phyloP scores from a whole-genome alignment of 176 grass and related monocot species.

The Bothriochloa decipiens region DNA sequence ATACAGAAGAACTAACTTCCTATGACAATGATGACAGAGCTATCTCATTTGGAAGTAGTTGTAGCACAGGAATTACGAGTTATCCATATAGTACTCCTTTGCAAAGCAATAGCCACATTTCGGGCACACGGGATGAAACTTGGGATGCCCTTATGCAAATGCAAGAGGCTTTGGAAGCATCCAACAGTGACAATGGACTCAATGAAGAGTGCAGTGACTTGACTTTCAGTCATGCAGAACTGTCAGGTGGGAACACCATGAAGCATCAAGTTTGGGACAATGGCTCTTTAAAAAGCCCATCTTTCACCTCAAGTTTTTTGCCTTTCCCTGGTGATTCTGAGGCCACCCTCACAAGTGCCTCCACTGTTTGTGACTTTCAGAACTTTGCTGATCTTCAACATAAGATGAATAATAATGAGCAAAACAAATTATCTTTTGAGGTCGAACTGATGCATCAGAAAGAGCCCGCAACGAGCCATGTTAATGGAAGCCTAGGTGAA shows the following conservation, averaged over 20 bases:
- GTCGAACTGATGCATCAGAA: constrained; percentile 26
- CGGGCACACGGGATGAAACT: constrained; percentile 37
- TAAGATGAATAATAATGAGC: constrained; percentile 41
- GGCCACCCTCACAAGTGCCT: constrained; percentile 41
- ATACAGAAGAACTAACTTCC: constrained; percentile 52
- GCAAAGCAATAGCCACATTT: constrained; percentile 49
- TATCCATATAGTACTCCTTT: constrained; percentile 44
- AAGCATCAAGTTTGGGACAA: constrained; percentile 54
- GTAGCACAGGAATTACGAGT: constrained; percentile 40
- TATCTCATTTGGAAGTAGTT: constrained; percentile 55
- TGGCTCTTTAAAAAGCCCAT: constrained; percentile 57
- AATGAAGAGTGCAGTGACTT: constrained; percentile 63
- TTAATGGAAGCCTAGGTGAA: constrained; percentile 23
- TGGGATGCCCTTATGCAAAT: constrained; percentile 66
- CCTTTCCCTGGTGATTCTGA: constrained; percentile 53
- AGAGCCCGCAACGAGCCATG: constrained; percentile 29
- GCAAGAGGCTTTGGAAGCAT: constrained; percentile 46
- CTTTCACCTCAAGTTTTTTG: constrained; percentile 57
- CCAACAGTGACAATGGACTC: constrained; percentile 50
- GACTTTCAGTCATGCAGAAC: constrained; percentile 55
- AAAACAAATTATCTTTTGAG: constrained; percentile 42
- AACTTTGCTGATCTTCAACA: constrained; percentile 33
- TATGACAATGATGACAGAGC: constrained; percentile 51
- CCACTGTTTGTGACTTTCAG: constrained; percentile 32
- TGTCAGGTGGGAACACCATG: constrained; percentile 48